Percentiles rank a stretch among this genome's conserved stretches.
These are phyloP conservation scores for Tephrocybe sp. DNA, from an alignment of 768 basidiomycete species.

Conservation along the genomic window DNA sequence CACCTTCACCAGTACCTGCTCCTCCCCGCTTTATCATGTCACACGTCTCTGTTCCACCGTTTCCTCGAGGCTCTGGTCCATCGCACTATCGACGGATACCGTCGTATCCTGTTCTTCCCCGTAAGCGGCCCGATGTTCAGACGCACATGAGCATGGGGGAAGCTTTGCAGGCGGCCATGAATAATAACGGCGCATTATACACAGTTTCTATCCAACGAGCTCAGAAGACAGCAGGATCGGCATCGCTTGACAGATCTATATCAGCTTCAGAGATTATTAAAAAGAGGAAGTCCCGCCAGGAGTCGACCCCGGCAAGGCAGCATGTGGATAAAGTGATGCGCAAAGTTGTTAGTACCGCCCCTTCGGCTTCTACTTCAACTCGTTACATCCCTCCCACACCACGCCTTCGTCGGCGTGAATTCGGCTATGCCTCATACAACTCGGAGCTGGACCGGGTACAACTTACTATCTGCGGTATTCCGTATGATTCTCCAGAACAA, in stretches of 20 bases:
- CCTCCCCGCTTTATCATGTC: constrained; percentile 16
- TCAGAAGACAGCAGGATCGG: background rate
- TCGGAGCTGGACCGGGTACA: background rate
- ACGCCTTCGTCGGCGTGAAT: background rate
- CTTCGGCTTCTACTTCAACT: background rate
- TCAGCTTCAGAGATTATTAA: background rate
- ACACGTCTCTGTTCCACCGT: constrained; percentile 24
- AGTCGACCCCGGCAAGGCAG: background rate
- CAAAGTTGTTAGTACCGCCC: background rate
- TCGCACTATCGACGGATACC: constrained; percentile 17
- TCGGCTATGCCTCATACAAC: background rate
- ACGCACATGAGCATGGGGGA: constrained; percentile 12
- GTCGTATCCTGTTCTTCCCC: background rate
- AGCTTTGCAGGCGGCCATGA: constrained; percentile 14
- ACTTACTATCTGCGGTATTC: constrained; percentile 3
- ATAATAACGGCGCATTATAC: constrained; percentile 13
- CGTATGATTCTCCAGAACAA: background rate
- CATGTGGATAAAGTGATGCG: background rate
- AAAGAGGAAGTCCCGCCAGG: background rate
- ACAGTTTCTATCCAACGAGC: background rate
- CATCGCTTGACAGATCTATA: background rate
- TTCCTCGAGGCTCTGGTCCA: constrained; percentile 12
- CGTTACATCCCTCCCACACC: background rate
- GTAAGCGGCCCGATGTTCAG: background rate
- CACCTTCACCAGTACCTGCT: background rate